Evolutionary conservation across 2,329 filamentous ascomycete genomes (phyloP).

Genomic region (Fusarium pilosicola): DNA sequence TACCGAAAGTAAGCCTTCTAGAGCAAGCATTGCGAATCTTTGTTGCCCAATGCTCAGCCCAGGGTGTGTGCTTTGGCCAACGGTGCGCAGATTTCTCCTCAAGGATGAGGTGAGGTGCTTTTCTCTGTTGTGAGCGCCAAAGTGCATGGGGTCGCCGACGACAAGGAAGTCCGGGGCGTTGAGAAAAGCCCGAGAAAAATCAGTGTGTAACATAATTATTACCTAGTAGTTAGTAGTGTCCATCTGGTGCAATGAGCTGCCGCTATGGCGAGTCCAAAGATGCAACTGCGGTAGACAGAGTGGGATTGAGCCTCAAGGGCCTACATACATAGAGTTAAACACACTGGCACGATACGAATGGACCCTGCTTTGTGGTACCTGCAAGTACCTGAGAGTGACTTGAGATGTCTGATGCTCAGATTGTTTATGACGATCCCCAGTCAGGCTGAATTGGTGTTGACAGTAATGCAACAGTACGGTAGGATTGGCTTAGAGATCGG

Average conservation of each 20-base stretch:
- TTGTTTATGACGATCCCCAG: neutral
- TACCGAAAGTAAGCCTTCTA: constrained; percentile 4
- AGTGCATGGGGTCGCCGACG: constrained; percentile 9
- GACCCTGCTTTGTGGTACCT: constrained; percentile 8
- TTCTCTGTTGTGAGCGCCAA: constrained; percentile 10
- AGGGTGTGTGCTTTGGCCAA: constrained; percentile 37
- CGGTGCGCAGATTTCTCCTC: constrained; percentile 12
- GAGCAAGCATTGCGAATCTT: constrained; percentile 27
- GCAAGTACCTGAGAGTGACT: constrained; percentile 29
- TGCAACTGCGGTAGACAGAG: constrained; percentile 10
- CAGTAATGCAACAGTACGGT: neutral
- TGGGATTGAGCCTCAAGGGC: constrained; percentile 21
- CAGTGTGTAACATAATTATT: constrained; percentile 3
- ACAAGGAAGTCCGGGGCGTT: constrained; percentile 24
- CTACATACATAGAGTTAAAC: neutral
- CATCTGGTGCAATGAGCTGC: constrained; percentile 32
- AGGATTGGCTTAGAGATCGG: constrained; percentile 22
- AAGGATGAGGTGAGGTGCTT: constrained; percentile 26
- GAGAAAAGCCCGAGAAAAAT: constrained; percentile 23
- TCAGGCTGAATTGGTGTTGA: constrained; percentile 17
- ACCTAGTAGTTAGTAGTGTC: neutral
- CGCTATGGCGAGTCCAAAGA: constrained; percentile 30
- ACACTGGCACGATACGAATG: neutral
- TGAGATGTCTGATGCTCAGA: neutral
- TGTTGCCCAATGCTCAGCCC: constrained; percentile 26